Conservation (phyloP, 2,329 filamentous ascomycete genomes). For the Penicillium sp. region DNA sequence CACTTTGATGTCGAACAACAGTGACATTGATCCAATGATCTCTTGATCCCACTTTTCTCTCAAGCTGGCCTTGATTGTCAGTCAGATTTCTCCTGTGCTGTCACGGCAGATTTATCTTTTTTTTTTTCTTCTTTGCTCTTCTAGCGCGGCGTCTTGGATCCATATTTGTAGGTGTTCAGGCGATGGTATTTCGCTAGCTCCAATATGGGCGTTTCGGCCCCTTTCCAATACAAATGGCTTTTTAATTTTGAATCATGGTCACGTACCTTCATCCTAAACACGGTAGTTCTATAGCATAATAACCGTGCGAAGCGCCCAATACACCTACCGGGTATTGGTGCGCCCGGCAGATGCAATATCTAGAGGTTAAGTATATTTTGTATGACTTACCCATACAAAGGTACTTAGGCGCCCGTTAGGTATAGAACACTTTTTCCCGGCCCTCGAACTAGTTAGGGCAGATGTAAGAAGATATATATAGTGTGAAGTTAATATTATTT, state of each 20-base stretch:
- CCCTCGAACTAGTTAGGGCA: no score
- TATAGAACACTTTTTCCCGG: no score
- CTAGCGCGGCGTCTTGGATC: slow-evolving; percentile 28
- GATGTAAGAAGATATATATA: no score
- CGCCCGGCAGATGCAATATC: no score
- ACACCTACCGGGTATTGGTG: no score
- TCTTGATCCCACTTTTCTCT: slow-evolving; percentile 25
- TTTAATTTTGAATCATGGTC: background rate
- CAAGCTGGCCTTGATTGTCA: background rate
- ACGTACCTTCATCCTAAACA: no score
- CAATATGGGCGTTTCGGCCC: background rate
- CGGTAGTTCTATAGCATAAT: no score
- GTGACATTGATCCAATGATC: slow-evolving; percentile 44
- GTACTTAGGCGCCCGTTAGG: no score
- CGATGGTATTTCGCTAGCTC: background rate
- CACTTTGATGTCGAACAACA: slow-evolving; percentile 44
- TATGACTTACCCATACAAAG: no score
- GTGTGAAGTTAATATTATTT: no score
- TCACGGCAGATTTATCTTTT: background rate
- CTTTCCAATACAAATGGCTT: background rate
- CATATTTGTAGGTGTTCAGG: slow-evolving; percentile 3
- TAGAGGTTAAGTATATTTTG: no score
- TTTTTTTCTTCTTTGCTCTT: slow-evolving; percentile 2
- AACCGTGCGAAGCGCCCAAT: no score
- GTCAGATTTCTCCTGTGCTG: background rate